Conservation (phyloP, 2,329 filamentous ascomycete species). For the Zasmidium citrigriseum region DNA sequence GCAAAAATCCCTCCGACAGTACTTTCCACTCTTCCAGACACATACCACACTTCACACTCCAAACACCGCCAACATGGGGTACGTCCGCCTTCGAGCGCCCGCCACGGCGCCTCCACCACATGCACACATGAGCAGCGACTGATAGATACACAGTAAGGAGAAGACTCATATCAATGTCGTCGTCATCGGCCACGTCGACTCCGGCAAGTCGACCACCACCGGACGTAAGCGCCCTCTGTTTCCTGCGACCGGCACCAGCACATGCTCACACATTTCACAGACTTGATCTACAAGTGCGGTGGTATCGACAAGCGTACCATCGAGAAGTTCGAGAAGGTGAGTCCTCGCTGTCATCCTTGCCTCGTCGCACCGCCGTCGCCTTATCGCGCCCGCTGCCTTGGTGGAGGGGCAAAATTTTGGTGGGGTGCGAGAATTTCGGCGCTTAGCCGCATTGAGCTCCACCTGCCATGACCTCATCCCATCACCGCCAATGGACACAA, state of each 20-base stretch:
- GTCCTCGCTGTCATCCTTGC: constrained; percentile 15
- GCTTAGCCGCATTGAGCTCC: constrained; percentile 19
- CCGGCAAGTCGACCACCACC: constrained; percentile 96
- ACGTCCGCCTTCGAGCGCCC: constrained; percentile 39
- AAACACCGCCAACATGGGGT: constrained; percentile 62
- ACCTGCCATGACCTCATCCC: constrained; percentile 19
- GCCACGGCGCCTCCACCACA: constrained; percentile 13
- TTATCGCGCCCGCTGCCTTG: constrained; percentile 17
- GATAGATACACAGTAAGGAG: constrained; percentile 70
- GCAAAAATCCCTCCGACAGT: constrained; percentile 4
- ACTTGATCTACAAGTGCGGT: constrained; percentile 99
- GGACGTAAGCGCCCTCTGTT: constrained; percentile 61
- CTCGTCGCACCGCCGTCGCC: neutral
- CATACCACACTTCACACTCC: constrained; percentile 21
- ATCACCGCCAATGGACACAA: constrained; percentile 3
- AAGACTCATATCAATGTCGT: constrained; percentile 95
- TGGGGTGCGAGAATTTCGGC: constrained; percentile 27
- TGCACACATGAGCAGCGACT: constrained; percentile 29
- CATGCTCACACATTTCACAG: constrained; percentile 64
- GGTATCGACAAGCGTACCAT: constrained; percentile 99
- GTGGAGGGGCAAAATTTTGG: constrained; percentile 25
- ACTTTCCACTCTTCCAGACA: constrained; percentile 26
- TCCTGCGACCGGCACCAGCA: constrained; percentile 32
- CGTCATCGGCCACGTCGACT: constrained; percentile 99
- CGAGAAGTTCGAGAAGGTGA: constrained; percentile 99